Evolutionary conservation across 2,329 filamentous ascomycete genomes (phyloP).

Genomic region (Pestalotiopsis sp.): DNA sequence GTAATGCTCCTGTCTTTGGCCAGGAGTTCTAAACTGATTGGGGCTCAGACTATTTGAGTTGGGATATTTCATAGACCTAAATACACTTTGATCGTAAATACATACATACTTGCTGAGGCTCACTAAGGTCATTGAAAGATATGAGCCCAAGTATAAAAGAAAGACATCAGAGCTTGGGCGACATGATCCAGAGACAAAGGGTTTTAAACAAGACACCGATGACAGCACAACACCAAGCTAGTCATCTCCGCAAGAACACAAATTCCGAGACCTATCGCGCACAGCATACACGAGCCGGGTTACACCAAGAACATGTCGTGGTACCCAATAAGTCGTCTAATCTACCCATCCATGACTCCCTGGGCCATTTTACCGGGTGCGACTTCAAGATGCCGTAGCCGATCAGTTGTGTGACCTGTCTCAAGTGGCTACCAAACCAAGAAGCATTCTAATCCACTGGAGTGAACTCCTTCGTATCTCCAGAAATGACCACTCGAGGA

Average conservation of each 20-base stretch:
- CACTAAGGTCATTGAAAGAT: background rate
- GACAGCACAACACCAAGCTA: background rate
- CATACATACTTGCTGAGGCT: no score
- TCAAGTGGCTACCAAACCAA: conserved; percentile 20
- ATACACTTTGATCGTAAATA: no score
- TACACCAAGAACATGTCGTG: conserved; percentile 27
- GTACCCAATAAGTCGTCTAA: conserved; percentile 9
- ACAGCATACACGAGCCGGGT: conserved; percentile 23
- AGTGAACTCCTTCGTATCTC: conserved; percentile 16
- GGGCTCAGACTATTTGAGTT: no score
- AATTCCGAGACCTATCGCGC: conserved; percentile 16
- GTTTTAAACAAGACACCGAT: background rate
- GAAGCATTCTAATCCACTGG: background rate
- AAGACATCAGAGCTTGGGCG: background rate
- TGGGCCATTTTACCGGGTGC: conserved; percentile 17
- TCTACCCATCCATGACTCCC: background rate
- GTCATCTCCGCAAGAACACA: background rate
- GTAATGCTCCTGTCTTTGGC: no score
- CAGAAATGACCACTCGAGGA: background rate
- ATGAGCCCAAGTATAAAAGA: background rate
- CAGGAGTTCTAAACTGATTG: no score
- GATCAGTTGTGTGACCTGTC: conserved; percentile 32
- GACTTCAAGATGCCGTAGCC: conserved; percentile 31
- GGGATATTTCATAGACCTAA: no score
- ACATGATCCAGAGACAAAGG: background rate